Evolutionary conservation across 495 filamentous ascomycete species (phyloP).

Genomic region (Terfezia claveryi): DNA sequence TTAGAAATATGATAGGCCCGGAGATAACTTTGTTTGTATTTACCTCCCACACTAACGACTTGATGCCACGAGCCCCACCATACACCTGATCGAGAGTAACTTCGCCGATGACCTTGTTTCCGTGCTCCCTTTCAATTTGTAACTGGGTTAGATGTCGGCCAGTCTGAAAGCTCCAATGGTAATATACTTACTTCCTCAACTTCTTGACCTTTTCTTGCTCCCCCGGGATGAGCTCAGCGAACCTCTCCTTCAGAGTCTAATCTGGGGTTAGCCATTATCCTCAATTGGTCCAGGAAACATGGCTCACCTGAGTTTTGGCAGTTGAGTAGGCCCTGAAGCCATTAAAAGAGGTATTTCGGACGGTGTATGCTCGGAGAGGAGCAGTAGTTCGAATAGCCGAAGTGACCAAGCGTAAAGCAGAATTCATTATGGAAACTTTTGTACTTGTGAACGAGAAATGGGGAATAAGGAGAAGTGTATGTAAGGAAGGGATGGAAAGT

Average conservation of each 20-base stretch:
- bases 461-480: neutral
- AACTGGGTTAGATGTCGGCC: conserved; percentile 6
- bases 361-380: conserved; percentile 35
- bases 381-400: conserved; percentile 44
- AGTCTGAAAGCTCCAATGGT: neutral
- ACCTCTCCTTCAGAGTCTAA: conserved; percentile 94
- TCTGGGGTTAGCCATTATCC: neutral
- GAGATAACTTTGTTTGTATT: conserved; percentile 11
- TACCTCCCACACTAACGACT: conserved; percentile 91
- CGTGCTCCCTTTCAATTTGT: conserved; percentile 45
- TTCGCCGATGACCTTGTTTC: conserved; percentile 85
- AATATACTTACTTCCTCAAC: conserved; percentile 55
- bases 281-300: too few species aligned
- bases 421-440: conserved; percentile 37
- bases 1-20: conserved; percentile 2
- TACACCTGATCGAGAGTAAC: conserved; percentile 98
- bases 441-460: too few species aligned
- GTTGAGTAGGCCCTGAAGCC: conserved; percentile 72
- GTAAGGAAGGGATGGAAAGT: neutral
- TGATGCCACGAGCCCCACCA: conserved; percentile 96
- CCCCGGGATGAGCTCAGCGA: conserved; percentile 79
- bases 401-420: conserved; percentile 50
- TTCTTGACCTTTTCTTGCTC: conserved; percentile 99
- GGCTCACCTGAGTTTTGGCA: conserved; percentile 56
- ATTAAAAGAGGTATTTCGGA: conserved; percentile 35